phyloP scores from a whole-genome alignment of 2,329 filamentous ascomycete species.

The Grosmannia huntii region DNA sequence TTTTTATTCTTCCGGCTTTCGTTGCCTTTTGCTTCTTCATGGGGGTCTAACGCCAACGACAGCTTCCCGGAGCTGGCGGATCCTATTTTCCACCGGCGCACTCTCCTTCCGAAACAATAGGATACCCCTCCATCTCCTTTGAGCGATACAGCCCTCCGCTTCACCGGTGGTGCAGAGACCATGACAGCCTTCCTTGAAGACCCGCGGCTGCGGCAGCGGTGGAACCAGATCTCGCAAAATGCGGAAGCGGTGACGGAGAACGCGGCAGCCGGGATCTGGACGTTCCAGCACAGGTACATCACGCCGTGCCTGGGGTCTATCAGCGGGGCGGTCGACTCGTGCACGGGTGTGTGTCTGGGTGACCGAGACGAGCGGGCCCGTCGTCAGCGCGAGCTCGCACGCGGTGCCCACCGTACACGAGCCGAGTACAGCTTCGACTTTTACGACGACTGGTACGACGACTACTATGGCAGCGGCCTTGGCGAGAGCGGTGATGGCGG shows the following conservation, averaged over 20 bases:
- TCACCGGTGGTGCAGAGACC: neutral
- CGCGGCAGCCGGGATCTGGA: constrained; percentile 83
- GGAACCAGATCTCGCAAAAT: constrained; percentile 78
- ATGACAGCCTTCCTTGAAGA: constrained; percentile 56
- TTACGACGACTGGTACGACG: constrained; percentile 89
- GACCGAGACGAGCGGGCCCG: constrained; percentile 62
- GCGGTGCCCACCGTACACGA: constrained; percentile 34
- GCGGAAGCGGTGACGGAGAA: constrained; percentile 81
- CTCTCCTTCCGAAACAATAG: neutral
- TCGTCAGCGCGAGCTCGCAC: constrained; percentile 51
- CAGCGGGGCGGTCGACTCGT: constrained; percentile 54
- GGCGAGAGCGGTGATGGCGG: constrained; percentile 57
- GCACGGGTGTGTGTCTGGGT: constrained; percentile 57
- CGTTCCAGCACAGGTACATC: constrained; percentile 76
- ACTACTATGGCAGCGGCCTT: constrained; percentile 26
- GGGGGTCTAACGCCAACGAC: neutral
- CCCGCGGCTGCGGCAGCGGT: constrained; percentile 80
- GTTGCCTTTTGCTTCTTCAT: neutral
- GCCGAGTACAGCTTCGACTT: constrained; percentile 90
- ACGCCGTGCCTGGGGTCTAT: constrained; percentile 65
- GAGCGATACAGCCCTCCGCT: neutral
- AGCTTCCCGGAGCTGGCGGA: neutral
- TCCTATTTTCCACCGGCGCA: neutral
- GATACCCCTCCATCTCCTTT: neutral
- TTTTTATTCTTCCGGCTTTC: neutral